Evolutionary conservation across 768 basidiomycete species (phyloP), one percentile per base, ranked within the genome.

Genomic region (Boletus rubroflammeus): DNA sequence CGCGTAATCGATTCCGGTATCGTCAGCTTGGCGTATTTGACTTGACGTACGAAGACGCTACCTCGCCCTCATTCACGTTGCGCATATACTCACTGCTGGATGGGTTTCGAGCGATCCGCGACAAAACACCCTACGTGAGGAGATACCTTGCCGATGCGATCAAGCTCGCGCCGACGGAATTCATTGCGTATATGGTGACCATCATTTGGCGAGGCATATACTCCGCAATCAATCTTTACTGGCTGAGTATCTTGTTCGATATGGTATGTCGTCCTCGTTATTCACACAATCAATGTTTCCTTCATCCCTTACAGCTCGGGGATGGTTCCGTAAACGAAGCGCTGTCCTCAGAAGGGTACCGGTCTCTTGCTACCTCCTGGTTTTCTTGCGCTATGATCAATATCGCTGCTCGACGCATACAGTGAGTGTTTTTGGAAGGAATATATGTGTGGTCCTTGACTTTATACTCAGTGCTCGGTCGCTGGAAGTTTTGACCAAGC

Each of bases 171-270:
- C 67, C 68, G 4, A 41, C 3, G 11, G 36, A 56, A 14, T 56
- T 67, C 17, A 28, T 47, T 10, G 44, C 41, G 2, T 73, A 73
- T 47, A 51, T 73, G 34, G 35, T 67, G 4, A 68, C 64, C 15
- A 60, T 60, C 19, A 10, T 71, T 6, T 73, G 74, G 73, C 39
- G 55, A 15, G 60, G 71, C 32, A 29, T 70, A 15, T 61, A 69
- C n/a, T 63, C 71, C 2, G 73, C 72, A 1, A 45, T 76, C 13
- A 69, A 72, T 5, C 60, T 78, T 11, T 74, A 68, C 49, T 59
- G 74, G 26, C 62, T 72, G 2, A 67, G 69, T 31, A 26, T 63
- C 34, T 58, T 76, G 25, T 56, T 77, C 35, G 62, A 69, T 21
- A 55, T 28, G 53, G 62, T 66, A 55, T 28, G 56, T 53, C 29